These are phyloP conservation scores for Ceratobasidium sp. DNA, from an alignment of 1,284 basidiomycete genomes.

Conservation along the genomic window DNA sequence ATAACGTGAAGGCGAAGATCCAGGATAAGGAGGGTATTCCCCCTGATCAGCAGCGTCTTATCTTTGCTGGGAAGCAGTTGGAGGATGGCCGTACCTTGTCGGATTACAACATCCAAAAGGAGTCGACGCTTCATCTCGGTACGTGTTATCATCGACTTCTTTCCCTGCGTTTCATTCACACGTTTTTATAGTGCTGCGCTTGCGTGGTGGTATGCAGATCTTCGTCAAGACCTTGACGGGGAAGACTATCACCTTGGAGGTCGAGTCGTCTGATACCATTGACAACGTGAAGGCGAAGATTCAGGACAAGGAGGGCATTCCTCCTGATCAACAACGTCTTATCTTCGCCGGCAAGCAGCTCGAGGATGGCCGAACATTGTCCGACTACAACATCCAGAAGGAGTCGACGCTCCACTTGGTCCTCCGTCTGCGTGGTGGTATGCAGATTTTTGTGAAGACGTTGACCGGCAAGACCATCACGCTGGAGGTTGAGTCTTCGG, in stretches of 20 bases:
- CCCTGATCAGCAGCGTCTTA: constrained; percentile 59
- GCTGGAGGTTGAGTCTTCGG: constrained; percentile 60
- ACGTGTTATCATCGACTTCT: not conserved
- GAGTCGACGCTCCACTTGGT: constrained; percentile 67
- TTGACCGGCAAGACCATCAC: constrained; percentile 64
- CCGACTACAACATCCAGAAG: constrained; percentile 68
- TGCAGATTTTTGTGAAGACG: constrained; percentile 61
- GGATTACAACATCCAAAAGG: constrained; percentile 59
- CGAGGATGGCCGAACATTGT: constrained; percentile 58
- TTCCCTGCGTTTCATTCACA: not conserved
- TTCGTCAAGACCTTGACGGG: constrained; percentile 64
- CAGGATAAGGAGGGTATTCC: constrained; percentile 61
- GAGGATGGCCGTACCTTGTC: constrained; percentile 54
- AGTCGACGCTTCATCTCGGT: constrained; percentile 54
- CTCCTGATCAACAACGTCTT: constrained; percentile 64
- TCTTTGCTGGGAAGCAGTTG: constrained; percentile 58
- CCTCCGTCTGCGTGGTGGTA: constrained; percentile 60
- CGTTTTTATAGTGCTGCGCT: constrained; percentile 26
- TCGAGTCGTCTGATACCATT: constrained; percentile 67
- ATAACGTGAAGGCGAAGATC: constrained; percentile 64
- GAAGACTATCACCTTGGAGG: constrained; percentile 69
- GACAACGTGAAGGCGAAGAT: constrained; percentile 65
- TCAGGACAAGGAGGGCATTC: constrained; percentile 61
- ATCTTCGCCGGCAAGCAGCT: constrained; percentile 69
- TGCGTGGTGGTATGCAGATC: constrained; percentile 61